Conservation (phyloP, 805 yeast genomes). For the Wickerhamiella sergipiensis region DNA sequence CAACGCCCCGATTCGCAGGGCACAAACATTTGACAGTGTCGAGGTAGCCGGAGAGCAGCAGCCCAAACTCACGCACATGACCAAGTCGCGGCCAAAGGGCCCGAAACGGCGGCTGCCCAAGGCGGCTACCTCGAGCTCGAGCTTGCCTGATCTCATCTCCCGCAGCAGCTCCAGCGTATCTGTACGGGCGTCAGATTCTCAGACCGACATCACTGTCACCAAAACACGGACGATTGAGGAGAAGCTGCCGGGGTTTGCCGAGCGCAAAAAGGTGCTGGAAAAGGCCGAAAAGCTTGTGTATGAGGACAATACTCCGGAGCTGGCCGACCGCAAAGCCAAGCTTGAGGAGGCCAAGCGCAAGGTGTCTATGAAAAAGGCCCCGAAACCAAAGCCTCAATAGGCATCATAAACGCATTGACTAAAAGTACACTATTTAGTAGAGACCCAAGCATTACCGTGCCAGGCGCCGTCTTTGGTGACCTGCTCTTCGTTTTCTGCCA, state of each 20-base stretch:
- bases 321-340: not conserved
- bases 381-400: not conserved
- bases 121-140: not conserved
- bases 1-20: not conserved
- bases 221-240: not conserved
- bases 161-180: not conserved
- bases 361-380: not conserved
- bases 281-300: not conserved
- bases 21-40: not conserved
- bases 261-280: not conserved
- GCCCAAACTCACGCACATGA: not conserved
- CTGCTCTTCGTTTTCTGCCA: not conserved
- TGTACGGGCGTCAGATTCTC: not conserved
- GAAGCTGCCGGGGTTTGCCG: not conserved
- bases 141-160: not conserved
- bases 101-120: conserved; percentile 1
- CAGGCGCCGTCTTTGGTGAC: not conserved
- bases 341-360: not conserved
- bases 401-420: too few species aligned
- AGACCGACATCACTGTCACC: not conserved
- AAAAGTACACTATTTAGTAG: not conserved
- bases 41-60: not conserved
- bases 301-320: not conserved
- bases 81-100: not conserved
- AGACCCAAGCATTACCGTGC: not conserved